phyloP scores from a whole-genome alignment of 2,329 filamentous ascomycete genomes.

The Trichoderma koningii region DNA sequence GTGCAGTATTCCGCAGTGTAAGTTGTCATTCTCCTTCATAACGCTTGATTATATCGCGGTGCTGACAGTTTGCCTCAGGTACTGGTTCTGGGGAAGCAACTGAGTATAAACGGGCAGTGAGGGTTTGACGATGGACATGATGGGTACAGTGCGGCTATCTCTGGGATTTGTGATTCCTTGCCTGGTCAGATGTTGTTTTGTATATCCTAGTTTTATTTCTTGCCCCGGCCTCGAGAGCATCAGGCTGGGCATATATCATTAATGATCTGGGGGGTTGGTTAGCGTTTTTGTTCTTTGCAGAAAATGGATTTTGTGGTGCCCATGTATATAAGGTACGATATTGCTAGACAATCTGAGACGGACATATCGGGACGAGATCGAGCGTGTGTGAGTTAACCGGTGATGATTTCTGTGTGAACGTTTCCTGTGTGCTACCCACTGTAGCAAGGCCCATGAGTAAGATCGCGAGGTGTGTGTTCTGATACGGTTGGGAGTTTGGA shows the following conservation, averaged over 20 bases:
- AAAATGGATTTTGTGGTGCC: not conserved
- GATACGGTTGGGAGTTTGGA: not conserved
- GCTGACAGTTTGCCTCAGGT: conserved; percentile 35
- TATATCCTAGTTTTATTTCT: not conserved
- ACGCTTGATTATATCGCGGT: not conserved
- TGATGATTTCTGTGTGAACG: not conserved
- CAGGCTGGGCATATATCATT: conserved; percentile 3
- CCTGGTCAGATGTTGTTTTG: not conserved
- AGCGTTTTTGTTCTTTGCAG: conserved; percentile 12
- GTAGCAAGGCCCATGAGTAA: not conserved
- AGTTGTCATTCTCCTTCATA: conserved; percentile 46
- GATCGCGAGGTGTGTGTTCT: not conserved
- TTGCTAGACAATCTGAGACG: too few relatives aligned
- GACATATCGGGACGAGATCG: too few relatives aligned
- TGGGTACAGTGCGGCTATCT: not conserved
- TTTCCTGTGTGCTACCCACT: not conserved
- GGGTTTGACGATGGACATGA: not conserved
- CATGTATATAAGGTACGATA: not conserved
- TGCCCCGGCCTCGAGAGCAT: not conserved
- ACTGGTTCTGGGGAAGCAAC: conserved; percentile 43
- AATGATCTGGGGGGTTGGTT: conserved; percentile 15
- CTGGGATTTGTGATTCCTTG: not conserved
- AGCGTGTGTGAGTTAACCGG: not conserved
- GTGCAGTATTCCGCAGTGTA: conserved; percentile 85
- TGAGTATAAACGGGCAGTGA: not conserved